Evolutionary conservation across 768 basidiomycete genomes (phyloP), one percentile per base, ranked within the genome.

Genomic region (Clathrus columnatus): DNA sequence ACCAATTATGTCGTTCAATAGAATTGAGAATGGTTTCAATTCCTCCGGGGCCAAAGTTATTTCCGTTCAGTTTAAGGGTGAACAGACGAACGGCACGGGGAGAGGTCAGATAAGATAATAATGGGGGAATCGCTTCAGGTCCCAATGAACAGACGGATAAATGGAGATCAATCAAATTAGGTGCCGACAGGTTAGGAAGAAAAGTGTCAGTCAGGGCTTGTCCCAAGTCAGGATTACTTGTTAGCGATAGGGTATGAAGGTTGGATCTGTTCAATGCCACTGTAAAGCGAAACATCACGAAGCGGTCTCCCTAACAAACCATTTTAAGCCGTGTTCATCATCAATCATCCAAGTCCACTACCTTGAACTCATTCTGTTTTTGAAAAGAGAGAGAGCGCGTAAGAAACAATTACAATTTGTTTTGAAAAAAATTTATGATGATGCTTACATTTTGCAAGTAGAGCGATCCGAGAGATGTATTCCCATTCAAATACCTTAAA

Each of bases 381-480:
- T 36, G 14, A 36, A n/a, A n/a, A n/a, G 11, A 11, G 11, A 32
- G 14, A n/a, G n/a, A n/a, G n/a, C n/a, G n/a, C n/a, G n/a, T n/a
- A n/a, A n/a, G n/a, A n/a, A n/a, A n/a, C n/a, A 51, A 36, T 30
- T 4, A 55, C 28, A 50, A 21, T 18, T 14, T 17, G 24, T 17
- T 14, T 36, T 1, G 30, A 42, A 41, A 23, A 7, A 11, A 53
- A 29, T 10, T 46, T 18, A 18, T 26, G 26, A 27, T 27, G n/a
- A 29, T 7, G 70, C 79, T 62, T 59, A 85, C 84, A 53, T 80
- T 77, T 61, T 80, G 80, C 30, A 86, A 69, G 59, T 77, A 77
- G 11, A 86, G 62, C 45, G 74, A 73, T 60, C 70, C 72, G 43
- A 86, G 62, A 21, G 68, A 61, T 0, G 54, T 59, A 60, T 83